Base-by-base conservation (phyloP, 257 asterid species). In the Ilex aquifolium region DNA sequence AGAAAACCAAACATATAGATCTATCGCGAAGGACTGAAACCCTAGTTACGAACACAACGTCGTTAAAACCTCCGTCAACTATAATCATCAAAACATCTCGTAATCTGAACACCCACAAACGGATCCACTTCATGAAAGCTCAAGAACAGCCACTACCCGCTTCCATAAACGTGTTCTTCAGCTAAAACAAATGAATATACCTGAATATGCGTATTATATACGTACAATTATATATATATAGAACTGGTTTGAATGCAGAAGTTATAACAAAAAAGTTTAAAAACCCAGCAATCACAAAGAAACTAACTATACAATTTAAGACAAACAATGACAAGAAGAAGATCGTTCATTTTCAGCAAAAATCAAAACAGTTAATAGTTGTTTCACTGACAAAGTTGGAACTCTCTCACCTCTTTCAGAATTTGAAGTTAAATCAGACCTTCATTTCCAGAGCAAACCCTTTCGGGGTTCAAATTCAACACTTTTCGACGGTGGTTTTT, bases 11-110 rank as follows among this genome's bases (percentile, higher is more conserved):
- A 53, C 52, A 48, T 39, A 16, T 21, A 21, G 27, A 46, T 31
- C 31, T 69, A 67, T 67, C 63, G 57, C 36, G 61, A 66, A 74
- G 64, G 61, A 59, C 64, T 10, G 49, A 69, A 78, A 80, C 87
- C 87, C 87, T 76, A 78, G 70, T 61, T 56, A 36, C 62, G 40
- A 55, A 46, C 56, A 36, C 57, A 3, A 61, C 36, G 32, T 8
- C 0, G 11, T 21, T 46, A 52, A 48, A 10, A 14, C 44, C 32
- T 53, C 31, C 39, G 7, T 1, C 39, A 48, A 31, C 6, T 29
- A 14, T 42, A 9, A 51, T 65, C 51, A 72, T 60, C 69, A 72
- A 51, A 58, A 36, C 15, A 61, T 36, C 42, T 36, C 42, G 42
- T 4, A 15, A 60, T 52, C 6, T 44, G n/a, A 9, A 32, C 55